Conservation (phyloP, 2,329 filamentous ascomycete genomes). For the Neopestalotiopsis sp. region DNA sequence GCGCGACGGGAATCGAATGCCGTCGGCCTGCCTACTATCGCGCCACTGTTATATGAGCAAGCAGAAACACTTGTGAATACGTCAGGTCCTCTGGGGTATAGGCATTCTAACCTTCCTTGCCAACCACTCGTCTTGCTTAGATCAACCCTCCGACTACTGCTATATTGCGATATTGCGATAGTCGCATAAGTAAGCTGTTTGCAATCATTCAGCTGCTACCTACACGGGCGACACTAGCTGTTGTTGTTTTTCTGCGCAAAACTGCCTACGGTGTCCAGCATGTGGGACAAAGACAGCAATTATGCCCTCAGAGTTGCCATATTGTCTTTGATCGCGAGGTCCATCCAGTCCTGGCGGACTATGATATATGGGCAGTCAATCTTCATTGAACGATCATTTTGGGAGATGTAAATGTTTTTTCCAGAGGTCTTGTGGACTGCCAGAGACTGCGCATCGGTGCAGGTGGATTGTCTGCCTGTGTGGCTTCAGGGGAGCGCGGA, state of each 20-base stretch:
- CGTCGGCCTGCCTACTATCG: background rate
- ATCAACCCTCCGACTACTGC: background rate
- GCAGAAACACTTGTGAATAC: background rate
- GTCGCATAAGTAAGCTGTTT: background rate
- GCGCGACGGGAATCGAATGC: background rate
- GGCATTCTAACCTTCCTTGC: background rate
- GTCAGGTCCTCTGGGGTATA: background rate
- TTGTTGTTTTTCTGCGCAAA: background rate
- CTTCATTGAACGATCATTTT: background rate
- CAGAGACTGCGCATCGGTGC: background rate
- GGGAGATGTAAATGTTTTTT: background rate
- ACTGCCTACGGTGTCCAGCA: background rate
- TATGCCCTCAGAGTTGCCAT: background rate
- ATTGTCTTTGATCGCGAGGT: background rate
- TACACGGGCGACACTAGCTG: background rate
- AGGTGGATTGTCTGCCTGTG: background rate
- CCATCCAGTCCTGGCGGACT: background rate
- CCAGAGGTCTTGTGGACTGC: background rate
- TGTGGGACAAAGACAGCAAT: background rate
- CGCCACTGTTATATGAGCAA: background rate
- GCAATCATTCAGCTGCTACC: background rate
- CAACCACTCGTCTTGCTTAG: background rate
- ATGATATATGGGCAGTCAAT: background rate
- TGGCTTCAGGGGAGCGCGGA: background rate
- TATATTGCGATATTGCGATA: background rate